Percentiles rank a stretch among this genome's conserved stretches.
phyloP scores from a whole-genome alignment of 331 rosid genomes.

The Quercus phellos region DNA sequence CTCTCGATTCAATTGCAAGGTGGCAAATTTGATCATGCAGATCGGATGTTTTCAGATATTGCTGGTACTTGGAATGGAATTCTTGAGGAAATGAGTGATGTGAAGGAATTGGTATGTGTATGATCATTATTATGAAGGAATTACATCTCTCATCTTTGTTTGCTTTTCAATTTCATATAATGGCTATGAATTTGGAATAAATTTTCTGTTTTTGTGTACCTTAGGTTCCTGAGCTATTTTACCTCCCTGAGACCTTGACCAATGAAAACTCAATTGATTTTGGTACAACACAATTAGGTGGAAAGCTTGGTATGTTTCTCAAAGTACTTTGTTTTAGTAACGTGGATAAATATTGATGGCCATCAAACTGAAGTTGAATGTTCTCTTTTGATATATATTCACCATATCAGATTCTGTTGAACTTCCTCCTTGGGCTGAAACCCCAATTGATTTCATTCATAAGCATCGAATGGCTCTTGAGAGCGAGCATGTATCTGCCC shows the following conservation, averaged over 20 bases:
- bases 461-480: constrained; percentile 97
- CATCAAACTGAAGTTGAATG: constrained; percentile 15
- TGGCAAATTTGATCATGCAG: constrained; percentile 97
- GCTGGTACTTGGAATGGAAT: constrained; percentile 93
- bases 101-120: constrained; percentile 83
- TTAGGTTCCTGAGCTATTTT: constrained; percentile 97
- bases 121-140: constrained; percentile 11
- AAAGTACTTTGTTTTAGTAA: constrained; percentile 20
- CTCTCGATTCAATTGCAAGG: constrained; percentile 96
- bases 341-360: constrained; percentile 5
- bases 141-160: constrained; percentile 12
- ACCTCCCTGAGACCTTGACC: constrained; percentile 89
- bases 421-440: constrained; percentile 97
- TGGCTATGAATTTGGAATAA: constrained; percentile 1
- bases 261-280: constrained; percentile 92
- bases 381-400: constrained; percentile 22
- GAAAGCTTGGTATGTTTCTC: constrained; percentile 68
- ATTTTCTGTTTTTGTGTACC: neutral
- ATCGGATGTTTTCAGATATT: constrained; percentile 95
- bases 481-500: constrained; percentile 87
- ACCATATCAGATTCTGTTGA: constrained; percentile 59
- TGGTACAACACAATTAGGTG: constrained; percentile 92
- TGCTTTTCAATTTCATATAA: constrained; percentile 3
- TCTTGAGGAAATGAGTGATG: constrained; percentile 95
- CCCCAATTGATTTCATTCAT: constrained; percentile 82